A percentile compares a stretch with the other conserved stretches of the same genome.
Evolutionary conservation across 306 rosid species (phyloP).

Genomic region (Amphicarpaea edgeworthii): DNA sequence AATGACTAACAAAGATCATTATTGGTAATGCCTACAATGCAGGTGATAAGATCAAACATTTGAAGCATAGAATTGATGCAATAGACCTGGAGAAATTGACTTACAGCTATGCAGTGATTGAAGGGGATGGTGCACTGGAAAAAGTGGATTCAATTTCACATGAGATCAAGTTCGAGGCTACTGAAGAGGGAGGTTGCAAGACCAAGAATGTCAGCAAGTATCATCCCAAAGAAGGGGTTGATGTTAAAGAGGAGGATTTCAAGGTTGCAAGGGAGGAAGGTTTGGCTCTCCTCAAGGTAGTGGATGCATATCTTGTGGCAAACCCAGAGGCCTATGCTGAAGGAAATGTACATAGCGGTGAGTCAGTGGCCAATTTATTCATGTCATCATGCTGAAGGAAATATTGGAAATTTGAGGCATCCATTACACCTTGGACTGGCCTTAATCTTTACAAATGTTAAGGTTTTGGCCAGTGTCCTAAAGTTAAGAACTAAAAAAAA

Average conservation of each 20-base stretch:
- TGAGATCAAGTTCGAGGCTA: slow-evolving; percentile 49
- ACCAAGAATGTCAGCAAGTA: slow-evolving; percentile 40
- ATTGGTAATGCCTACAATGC: slow-evolving; percentile 12
- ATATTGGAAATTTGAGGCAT: neutral
- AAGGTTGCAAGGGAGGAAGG: slow-evolving; percentile 46
- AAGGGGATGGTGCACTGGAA: slow-evolving; percentile 43
- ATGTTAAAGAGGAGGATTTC: slow-evolving; percentile 54
- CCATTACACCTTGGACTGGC: neutral
- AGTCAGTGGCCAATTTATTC: no score
- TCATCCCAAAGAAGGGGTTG: slow-evolving; percentile 52
- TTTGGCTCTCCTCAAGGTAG: slow-evolving; percentile 41
- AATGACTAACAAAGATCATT: slow-evolving; percentile 2
- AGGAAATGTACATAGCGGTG: no score
- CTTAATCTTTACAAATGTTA: neutral
- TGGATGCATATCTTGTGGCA: slow-evolving; percentile 53
- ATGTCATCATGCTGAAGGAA: neutral
- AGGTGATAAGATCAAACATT: slow-evolving; percentile 40
- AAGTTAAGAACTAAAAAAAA: no score
- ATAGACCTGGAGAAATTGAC: slow-evolving; percentile 47
- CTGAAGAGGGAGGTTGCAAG: slow-evolving; percentile 47
- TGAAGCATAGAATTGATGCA: slow-evolving; percentile 56
- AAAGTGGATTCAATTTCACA: slow-evolving; percentile 45
- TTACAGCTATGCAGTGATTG: slow-evolving; percentile 44
- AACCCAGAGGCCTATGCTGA: slow-evolving; percentile 54
- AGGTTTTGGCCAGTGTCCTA: neutral